Conservation (phyloP, 192 early-diverging fungal genomes). For the Backusella circina region DNA sequence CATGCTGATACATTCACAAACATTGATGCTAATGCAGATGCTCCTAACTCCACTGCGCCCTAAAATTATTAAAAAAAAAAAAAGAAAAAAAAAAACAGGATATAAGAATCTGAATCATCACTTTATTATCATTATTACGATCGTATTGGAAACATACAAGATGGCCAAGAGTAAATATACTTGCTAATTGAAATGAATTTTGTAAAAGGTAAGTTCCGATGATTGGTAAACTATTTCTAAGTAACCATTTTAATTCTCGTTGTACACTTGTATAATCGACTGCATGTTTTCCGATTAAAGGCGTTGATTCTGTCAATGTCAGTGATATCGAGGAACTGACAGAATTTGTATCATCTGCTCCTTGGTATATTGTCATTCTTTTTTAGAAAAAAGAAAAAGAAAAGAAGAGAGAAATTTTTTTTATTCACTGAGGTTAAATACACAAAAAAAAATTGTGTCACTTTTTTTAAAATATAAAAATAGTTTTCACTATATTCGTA, state of each 20-base stretch:
- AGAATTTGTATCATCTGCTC: not conserved
- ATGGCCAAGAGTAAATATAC: slow-evolving; percentile 29
- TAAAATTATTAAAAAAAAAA: not conserved
- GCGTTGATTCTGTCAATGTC: slow-evolving; percentile 4
- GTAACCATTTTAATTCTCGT: slow-evolving; percentile 29
- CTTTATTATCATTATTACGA: not conserved
- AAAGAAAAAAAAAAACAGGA: not conserved
- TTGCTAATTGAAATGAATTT: slow-evolving; percentile 29
- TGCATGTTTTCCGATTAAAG: not conserved
- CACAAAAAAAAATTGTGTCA: not conserved
- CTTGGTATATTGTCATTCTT: slow-evolving; percentile 4
- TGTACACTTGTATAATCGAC: not conserved
- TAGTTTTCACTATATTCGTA: not conserved
- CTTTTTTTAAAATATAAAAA: not conserved
- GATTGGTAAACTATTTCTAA: slow-evolving; percentile 36
- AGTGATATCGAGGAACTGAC: not conserved
- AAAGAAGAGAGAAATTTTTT: not conserved
- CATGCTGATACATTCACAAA: slow-evolving; percentile 65
- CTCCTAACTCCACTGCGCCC: slow-evolving; percentile 59
- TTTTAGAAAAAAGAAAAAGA: not conserved
- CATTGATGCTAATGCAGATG: slow-evolving; percentile 71
- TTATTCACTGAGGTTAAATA: not conserved
- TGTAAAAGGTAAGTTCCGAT: slow-evolving; percentile 30
- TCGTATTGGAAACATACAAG: slow-evolving; percentile 16
- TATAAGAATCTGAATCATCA: not conserved